Base-by-base conservation (phyloP, 1,284 basidiomycete species). In the Trichosporon asahii region DNA sequence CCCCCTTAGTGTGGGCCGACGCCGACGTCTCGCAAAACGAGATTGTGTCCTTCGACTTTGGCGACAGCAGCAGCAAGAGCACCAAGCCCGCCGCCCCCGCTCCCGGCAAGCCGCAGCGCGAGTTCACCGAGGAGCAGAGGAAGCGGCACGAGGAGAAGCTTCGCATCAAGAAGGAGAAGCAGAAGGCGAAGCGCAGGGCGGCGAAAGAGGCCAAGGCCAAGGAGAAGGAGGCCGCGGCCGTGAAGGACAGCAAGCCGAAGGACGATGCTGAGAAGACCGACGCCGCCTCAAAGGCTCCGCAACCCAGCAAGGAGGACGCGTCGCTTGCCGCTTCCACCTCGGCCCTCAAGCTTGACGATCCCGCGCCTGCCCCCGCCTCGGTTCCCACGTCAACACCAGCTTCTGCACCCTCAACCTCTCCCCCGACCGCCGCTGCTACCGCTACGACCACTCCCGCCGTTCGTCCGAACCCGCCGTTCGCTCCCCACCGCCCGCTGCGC, bases 401-500 rank as follows among this genome's bases (percentile, higher is more conserved):
- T 40, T 3, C 57, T 23, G 40, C 21, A 2, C 33, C 69, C 46
- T 64, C 60, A 18, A 44, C 23, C 9, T 64, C 33, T 14, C 35
- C 23, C 11, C 12, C 44, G 33, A 23, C 49, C 33, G 14, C 80
- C 4, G 21, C 12, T 18, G 15, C 37, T 79, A 66, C 87, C 86
- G 15, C 81, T 64, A 53, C 69, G 63, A 64, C 73, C 49, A 18
- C 37, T 65, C 57, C 68, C 70, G 70, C 69, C 27, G 88, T 89
- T 7, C 14, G 64, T 14, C 64, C 40, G 21, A 25, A 64, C 18
- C 55, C 27, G n/a, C 63, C 14, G 18, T 76, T 23, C 15, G 25
- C 27, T 66, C 75, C 11, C 65, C 90, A 70, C 90, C 88, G 81
- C 83, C 91, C 70, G 91, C 89, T 84, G 89, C 87, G 8, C 93